These are phyloP conservation scores for Saccharomyces hybrid DNA, from an alignment of 1,139 yeast genomes.

Conservation along the genomic window DNA sequence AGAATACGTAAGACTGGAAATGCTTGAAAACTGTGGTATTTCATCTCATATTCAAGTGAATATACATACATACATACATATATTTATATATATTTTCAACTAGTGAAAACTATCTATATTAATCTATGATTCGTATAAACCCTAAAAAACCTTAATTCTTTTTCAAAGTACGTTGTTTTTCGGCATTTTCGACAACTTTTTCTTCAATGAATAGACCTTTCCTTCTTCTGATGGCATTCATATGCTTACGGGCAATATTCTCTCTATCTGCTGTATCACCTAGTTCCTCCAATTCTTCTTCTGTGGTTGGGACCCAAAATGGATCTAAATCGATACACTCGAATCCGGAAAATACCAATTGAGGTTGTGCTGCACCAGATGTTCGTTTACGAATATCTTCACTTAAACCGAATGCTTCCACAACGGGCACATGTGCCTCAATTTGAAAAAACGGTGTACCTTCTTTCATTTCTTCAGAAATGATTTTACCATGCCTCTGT, in stretches of 20 bases:
- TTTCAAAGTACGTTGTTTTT: constrained; percentile 82
- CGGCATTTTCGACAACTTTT: constrained; percentile 84
- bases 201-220: constrained; percentile 90
- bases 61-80: neutral
- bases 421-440: constrained; percentile 80
- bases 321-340: constrained; percentile 88
- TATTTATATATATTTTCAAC: neutral
- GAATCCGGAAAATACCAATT: constrained; percentile 82
- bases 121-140: neutral
- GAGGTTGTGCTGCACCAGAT: constrained; percentile 97
- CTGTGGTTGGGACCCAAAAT: constrained; percentile 99
- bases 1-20: neutral
- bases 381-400: constrained; percentile 91
- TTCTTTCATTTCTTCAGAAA: constrained; percentile 92
- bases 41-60: neutral
- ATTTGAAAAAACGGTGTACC: constrained; percentile 95
- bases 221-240: constrained; percentile 72
- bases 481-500: constrained; percentile 73
- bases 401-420: constrained; percentile 93
- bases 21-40: neutral
- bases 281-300: constrained; percentile 86
- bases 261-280: constrained; percentile 93
- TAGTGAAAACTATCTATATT: neutral
- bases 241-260: constrained; percentile 78
- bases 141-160: constrained; percentile 31